Evolutionary conservation across 257 asterid genomes (phyloP).

Genomic region (Ilex asprella): DNA sequence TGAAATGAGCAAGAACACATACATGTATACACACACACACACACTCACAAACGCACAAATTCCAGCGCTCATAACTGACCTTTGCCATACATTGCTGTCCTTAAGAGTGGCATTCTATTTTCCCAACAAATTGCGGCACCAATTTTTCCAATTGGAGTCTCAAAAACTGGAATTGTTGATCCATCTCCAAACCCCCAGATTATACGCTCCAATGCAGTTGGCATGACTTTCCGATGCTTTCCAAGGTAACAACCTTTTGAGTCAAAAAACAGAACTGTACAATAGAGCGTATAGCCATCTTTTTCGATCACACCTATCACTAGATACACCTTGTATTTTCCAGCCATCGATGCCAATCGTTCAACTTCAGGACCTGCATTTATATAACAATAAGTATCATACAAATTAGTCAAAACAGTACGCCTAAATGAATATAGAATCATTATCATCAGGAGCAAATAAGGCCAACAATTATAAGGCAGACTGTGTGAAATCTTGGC

Average conservation of each 20-base stretch:
- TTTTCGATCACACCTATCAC: slow-evolving; percentile 92
- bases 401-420: slow-evolving; percentile 2
- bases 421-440: not conserved
- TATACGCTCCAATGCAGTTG: slow-evolving; percentile 82
- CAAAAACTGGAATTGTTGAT: slow-evolving; percentile 86
- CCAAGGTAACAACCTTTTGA: slow-evolving; percentile 82
- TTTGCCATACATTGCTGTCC: slow-evolving; percentile 94
- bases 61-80: slow-evolving; percentile 29
- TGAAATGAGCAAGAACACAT: not conserved
- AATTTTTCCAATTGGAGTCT: slow-evolving; percentile 85
- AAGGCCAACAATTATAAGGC: too few species aligned
- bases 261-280: slow-evolving; percentile 78
- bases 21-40: not conserved
- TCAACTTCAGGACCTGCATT: slow-evolving; percentile 86
- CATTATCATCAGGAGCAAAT: too few species aligned
- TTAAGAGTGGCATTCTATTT: slow-evolving; percentile 89
- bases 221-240: slow-evolving; percentile 92
- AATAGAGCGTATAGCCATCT: slow-evolving; percentile 88
- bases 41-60: not conserved
- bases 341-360: slow-evolving; percentile 93
- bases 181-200: slow-evolving; percentile 99
- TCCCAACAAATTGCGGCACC: slow-evolving; percentile 99
- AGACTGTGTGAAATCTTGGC: too few species aligned
- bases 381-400: not conserved
- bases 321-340: slow-evolving; percentile 75